Base-by-base conservation (phyloP, 805 yeast genomes). In the Maudiozyma serrabonitensis region DNA sequence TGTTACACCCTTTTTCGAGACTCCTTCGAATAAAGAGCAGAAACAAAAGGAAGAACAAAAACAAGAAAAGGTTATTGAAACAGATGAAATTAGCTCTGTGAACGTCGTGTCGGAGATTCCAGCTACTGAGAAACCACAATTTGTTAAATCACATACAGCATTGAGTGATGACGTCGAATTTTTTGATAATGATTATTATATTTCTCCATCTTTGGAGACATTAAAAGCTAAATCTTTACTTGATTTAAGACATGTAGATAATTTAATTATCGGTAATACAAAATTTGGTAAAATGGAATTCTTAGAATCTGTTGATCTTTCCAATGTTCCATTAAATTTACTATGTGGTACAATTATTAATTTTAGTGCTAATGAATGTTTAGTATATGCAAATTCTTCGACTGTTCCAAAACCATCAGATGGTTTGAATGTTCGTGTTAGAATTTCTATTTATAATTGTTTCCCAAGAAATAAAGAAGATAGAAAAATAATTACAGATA, bases 161-260 rank as follows among this genome's bases (percentile, higher is more conserved):
- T 13, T 48, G 18, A 61, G 63, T 1, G 75, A 71, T 43, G 73
- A 73, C 42, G 69, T 71, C 42, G 70, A 76, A 41, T 72, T 73
- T 28, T 79, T 83, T 46, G 81, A 80, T 13, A 78, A 84, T 45
- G 96, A 90, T 6, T 93, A 90, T 68, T 93, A 93, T 87, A 83
- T 82, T 48, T 78, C 86, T 6, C 99, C 99, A 16, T 72, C 88
- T 2, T 60, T 83, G 38, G 76, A 80, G 5, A 81, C 81, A 45
- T 69, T 93, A 47, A 74, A 76, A 49, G 67, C 72, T 16, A 73
- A 78, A 75, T 65, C 87, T 0, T 71, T 86, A 38, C 68, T 79
- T 9, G 83, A 87, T 52, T 74, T 88, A 46, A 79, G 84, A 49
- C 59, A 75, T 6, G 84, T 93, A 23, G 58, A 73, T 16, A 73